Evolutionary conservation across 495 filamentous ascomycete genomes (phyloP).

Genomic region (Peziza echinospora): DNA sequence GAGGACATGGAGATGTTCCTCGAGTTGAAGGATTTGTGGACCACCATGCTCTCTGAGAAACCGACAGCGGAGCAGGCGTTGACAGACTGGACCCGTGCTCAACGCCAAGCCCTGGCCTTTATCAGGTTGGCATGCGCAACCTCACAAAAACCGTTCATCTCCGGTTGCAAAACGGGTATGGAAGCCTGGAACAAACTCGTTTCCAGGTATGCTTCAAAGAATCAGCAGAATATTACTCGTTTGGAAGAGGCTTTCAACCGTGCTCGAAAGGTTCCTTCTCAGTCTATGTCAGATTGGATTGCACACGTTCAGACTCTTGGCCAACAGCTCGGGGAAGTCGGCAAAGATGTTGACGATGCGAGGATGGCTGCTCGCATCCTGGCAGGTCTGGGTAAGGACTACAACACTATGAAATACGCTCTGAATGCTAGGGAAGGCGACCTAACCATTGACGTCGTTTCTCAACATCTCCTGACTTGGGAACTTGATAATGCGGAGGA

Average conservation of each 20-base stretch:
- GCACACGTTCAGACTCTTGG: background rate
- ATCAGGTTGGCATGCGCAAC: background rate
- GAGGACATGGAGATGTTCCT: background rate
- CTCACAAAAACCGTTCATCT: background rate
- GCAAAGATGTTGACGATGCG: background rate
- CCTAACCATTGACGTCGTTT: background rate
- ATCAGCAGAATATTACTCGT: background rate
- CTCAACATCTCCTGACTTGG: background rate
- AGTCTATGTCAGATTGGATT: background rate
- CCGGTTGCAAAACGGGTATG: background rate
- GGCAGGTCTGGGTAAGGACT: background rate
- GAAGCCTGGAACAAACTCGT: background rate
- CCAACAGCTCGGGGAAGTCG: background rate
- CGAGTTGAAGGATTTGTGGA: background rate
- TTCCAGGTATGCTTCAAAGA: background rate
- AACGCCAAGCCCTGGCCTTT: background rate
- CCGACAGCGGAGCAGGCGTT: background rate
- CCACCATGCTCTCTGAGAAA: background rate
- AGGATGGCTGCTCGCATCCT: background rate
- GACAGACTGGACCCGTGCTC: background rate
- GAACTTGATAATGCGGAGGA: background rate
- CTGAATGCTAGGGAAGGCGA: background rate
- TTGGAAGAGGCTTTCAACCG: background rate
- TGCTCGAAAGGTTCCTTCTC: background rate
- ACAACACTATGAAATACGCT: background rate